Evolutionary conservation across 345 rosid species (phyloP), one percentile per base, ranked within the genome.

Genomic region (Citrus medica): DNA sequence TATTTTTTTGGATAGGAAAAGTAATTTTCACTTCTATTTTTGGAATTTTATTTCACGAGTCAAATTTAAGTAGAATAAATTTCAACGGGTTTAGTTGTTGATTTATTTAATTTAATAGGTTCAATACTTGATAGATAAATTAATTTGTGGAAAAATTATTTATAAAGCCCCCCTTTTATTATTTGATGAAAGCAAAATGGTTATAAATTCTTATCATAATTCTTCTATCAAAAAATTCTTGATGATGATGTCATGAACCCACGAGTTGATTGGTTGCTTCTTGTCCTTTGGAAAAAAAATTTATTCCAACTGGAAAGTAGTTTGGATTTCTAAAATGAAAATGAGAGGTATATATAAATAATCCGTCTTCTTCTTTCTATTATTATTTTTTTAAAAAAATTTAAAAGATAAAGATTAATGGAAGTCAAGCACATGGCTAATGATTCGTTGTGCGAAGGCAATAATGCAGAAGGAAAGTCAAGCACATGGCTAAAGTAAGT

Each of bases 341-440:
- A 30, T 14, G 67, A 63, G n/a, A 63, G 67, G 35, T 6, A 16
- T 16, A 5, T 3, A 16, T 19, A 5, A 7, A 16, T 0, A 14
- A 7, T 64, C 40, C 1, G 13, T 1, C 56, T 40, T 22, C 27
- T 14, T 69, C 6, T 3, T 25, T 1, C 7, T n/a, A 4, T 3
- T n/a, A 19, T 9, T 24, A 0, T n/a, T 68, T 66, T 0, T 33
- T 65, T 62, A 0, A 42, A 0, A 42, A 33, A 5, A 0, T 25
- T 24, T 61, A 14, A 28, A 63, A 9, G 7, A 6, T 32, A 65
- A 32, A 69, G 19, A 28, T 1, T 35, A 32, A 6, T 59, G 12
- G 22, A 56, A 35, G 76, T 60, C 76, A 73, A 73, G 38, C 76
- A 73, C 66, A 59, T 73, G 67, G 76, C 24, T 37, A 38, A 58